phyloP scores from a whole-genome alignment of 2,329 filamentous ascomycete species.

The Ophidiomyces ophidiicola region DNA sequence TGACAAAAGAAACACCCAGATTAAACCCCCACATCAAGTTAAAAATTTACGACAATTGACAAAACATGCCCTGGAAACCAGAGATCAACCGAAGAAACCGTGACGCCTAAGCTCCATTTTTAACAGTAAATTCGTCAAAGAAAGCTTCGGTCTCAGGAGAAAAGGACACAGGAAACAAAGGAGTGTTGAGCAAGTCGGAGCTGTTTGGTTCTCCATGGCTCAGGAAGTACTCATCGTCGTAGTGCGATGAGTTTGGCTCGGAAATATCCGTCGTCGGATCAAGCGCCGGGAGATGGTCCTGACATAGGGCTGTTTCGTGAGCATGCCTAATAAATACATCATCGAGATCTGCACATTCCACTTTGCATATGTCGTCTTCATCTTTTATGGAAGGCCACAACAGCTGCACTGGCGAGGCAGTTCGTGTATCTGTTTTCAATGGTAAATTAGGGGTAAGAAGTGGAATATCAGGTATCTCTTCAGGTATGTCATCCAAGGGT shows the following conservation, averaged over 20 bases:
- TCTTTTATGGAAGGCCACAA: conserved; percentile 29
- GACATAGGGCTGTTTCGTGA: conserved; percentile 20
- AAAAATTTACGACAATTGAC: not conserved
- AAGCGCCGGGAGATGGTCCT: conserved; percentile 24
- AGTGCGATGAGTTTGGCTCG: conserved; percentile 26
- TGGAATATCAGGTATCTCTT: conserved; percentile 22
- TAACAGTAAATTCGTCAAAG: conserved; percentile 12
- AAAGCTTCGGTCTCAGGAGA: conserved; percentile 13
- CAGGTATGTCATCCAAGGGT: conserved; percentile 22
- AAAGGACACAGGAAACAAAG: conserved; percentile 11
- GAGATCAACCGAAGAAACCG: not conserved
- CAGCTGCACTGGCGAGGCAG: conserved; percentile 20
- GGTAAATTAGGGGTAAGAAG: conserved; percentile 16
- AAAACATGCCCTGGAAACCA: not conserved
- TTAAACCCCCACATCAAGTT: not conserved
- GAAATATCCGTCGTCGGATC: conserved; percentile 25
- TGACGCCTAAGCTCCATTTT: conserved; percentile 3
- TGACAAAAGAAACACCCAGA: not conserved
- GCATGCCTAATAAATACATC: conserved; percentile 33
- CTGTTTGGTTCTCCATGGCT: conserved; percentile 19
- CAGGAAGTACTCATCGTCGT: conserved; percentile 27
- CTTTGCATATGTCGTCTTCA: conserved; percentile 26
- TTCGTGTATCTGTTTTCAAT: conserved; percentile 10
- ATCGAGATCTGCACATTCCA: conserved; percentile 26
- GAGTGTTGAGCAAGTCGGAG: conserved; percentile 8